These are phyloP conservation scores for Rhizodiscina lignyota DNA, from an alignment of 495 filamentous ascomycete species.

Conservation along the genomic window DNA sequence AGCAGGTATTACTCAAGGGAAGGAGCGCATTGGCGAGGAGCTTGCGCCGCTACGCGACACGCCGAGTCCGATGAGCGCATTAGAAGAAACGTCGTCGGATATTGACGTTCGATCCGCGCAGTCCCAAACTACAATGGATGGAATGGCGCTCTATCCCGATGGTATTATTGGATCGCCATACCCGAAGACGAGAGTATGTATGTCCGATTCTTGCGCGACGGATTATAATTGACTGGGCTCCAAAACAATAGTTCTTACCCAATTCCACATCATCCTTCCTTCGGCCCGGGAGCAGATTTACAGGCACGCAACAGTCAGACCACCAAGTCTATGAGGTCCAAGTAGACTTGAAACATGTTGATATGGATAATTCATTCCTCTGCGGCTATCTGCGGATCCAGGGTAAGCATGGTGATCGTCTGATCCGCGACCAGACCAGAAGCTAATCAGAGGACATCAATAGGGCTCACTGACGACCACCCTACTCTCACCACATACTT, in stretches of 20 bases:
- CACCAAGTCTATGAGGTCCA: slow-evolving; percentile 84
- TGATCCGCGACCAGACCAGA: not conserved
- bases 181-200: too few species aligned
- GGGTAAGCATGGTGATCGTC: too few species aligned
- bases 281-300: slow-evolving; percentile 74
- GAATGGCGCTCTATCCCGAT: too few species aligned
- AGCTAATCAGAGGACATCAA: slow-evolving; percentile 9
- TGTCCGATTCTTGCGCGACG: too few species aligned
- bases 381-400: slow-evolving; percentile 94
- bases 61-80: slow-evolving; percentile 15
- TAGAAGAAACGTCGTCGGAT: slow-evolving; percentile 15
- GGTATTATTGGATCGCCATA: too few species aligned
- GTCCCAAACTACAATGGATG: too few species aligned
- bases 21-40: slow-evolving; percentile 10
- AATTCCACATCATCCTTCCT: slow-evolving; percentile 64
- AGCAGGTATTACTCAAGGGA: too few species aligned
- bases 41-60: slow-evolving; percentile 16
- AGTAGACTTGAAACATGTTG: slow-evolving; percentile 92
- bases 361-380: slow-evolving; percentile 85
- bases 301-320: slow-evolving; percentile 82
- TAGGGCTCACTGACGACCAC: slow-evolving; percentile 88
- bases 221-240: too few species aligned
- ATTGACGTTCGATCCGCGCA: too few species aligned
- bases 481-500: slow-evolving; percentile 96
- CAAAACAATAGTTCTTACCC: slow-evolving; percentile 34